phyloP scores from a whole-genome alignment of 164 flowering plant genomes.

The Macadamia tetraphylla region DNA sequence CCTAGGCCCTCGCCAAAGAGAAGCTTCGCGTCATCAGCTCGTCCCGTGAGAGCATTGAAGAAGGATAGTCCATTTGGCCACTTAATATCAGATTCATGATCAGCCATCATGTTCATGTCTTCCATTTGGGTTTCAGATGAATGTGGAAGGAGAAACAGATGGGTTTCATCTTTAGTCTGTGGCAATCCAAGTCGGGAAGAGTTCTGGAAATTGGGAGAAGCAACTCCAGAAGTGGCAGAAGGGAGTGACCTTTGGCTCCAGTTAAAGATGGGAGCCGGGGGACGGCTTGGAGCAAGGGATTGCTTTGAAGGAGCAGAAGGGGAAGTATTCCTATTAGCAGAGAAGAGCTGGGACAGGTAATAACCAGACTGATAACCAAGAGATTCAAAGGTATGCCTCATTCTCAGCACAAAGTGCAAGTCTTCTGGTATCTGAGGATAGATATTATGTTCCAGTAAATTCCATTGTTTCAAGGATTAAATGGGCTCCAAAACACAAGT shows the following conservation, averaged over 20 bases:
- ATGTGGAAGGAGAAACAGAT: conserved; percentile 74
- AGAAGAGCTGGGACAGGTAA: conserved; percentile 86
- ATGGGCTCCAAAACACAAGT: neutral
- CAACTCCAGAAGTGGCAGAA: conserved; percentile 36
- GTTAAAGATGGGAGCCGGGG: conserved; percentile 70
- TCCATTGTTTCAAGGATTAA: neutral
- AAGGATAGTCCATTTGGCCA: conserved; percentile 95
- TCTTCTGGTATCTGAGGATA: conserved; percentile 84
- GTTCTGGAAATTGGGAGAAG: conserved; percentile 50
- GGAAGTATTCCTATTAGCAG: conserved; percentile 55
- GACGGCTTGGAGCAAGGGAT: conserved; percentile 41
- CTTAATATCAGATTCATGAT: conserved; percentile 76
- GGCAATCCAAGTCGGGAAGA: conserved; percentile 46
- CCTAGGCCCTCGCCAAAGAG: conserved; percentile 61
- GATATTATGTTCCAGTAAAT: conserved; percentile 1
- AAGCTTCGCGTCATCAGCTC: conserved; percentile 61
- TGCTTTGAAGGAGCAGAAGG: conserved; percentile 51
- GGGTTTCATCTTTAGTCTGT: conserved; percentile 67
- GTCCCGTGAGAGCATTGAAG: conserved; percentile 68
- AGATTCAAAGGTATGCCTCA: conserved; percentile 98
- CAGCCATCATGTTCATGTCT: conserved; percentile 71
- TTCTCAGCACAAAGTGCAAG: conserved; percentile 92
- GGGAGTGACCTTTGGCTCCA: conserved; percentile 76
- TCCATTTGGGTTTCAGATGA: conserved; percentile 56
- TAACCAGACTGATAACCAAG: conserved; percentile 95